Percentiles rank a stretch among this genome's conserved stretches.
These are phyloP conservation scores for Osmanthus fragrans DNA, from an alignment of 257 asterid genomes.

Conservation along the genomic window DNA sequence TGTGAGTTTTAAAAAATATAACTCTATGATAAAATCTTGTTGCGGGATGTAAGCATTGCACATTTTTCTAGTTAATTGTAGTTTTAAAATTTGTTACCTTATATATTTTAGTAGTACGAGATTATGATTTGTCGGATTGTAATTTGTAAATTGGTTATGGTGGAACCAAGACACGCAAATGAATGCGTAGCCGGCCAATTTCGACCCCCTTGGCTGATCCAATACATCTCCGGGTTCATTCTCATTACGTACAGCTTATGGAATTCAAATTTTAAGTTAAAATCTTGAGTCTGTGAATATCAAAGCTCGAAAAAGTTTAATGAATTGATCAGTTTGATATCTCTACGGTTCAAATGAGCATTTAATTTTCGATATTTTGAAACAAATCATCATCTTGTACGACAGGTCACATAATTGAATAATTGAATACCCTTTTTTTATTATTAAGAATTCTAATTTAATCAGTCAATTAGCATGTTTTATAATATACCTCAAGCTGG, in stretches of 20 bases:
- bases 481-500: not conserved
- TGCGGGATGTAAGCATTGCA: too few species aligned
- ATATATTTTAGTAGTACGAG: too few species aligned
- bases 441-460: not conserved
- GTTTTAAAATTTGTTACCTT: too few species aligned
- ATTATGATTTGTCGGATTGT: not conserved
- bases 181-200: constrained; percentile 21
- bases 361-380: too few species aligned
- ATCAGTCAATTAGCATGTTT: not conserved
- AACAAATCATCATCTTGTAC: too few species aligned
- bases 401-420: not conserved
- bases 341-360: too few species aligned
- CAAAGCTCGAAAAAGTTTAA: too few species aligned
- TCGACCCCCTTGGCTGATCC: constrained; percentile 28
- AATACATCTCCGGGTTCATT: constrained; percentile 13
- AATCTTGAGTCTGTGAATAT: too few species aligned
- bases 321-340: too few species aligned
- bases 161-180: constrained; percentile 37
- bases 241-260: constrained; percentile 24
- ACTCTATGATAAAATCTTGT: too few species aligned
- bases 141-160: constrained; percentile 13
- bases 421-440: not conserved
- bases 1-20: too few species aligned
- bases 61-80: too few species aligned
- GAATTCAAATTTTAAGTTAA: constrained; percentile 23